These are phyloP conservation scores for Schoenoplectus tabernaemontani DNA, from an alignment of 202 grass and related monocot genomes.

Conservation along the genomic window DNA sequence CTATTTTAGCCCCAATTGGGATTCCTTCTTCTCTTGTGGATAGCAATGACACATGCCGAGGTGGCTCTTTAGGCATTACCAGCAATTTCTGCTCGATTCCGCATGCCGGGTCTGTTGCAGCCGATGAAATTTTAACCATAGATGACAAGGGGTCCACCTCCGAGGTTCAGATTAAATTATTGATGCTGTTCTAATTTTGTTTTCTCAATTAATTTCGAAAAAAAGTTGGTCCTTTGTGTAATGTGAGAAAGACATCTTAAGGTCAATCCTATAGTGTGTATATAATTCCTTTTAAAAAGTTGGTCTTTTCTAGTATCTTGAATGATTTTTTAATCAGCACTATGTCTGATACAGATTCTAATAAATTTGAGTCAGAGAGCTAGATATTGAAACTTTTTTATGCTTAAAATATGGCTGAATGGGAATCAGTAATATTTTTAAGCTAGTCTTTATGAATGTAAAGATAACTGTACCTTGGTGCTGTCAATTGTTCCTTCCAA, in stretches of 20 bases:
- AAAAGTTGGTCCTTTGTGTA: not conserved
- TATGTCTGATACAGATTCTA: not conserved
- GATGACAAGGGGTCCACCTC: constrained; percentile 4
- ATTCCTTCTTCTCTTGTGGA: not conserved
- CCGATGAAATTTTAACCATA: not conserved
- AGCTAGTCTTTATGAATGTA: too few relatives aligned
- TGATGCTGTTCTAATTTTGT: constrained; percentile 6
- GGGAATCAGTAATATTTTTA: constrained; percentile 11
- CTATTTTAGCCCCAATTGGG: not conserved
- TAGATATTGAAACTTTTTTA: not conserved
- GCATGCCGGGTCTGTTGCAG: not conserved
- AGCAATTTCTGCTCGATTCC: constrained; percentile 20
- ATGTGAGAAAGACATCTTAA: not conserved
- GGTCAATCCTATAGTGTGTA: too few relatives aligned
- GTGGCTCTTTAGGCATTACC: not conserved
- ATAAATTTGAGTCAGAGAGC: too few relatives aligned
- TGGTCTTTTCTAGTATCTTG: too few relatives aligned
- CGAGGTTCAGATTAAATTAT: constrained; percentile 17
- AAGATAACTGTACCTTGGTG: too few relatives aligned
- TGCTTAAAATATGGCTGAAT: constrained; percentile 1
- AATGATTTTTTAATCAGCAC: not conserved
- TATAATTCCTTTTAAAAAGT: too few relatives aligned
- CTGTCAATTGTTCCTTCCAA: not conserved
- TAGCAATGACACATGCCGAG: not conserved
- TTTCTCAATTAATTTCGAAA: not conserved